These are phyloP conservation scores for Cylindrotheca closterium DNA, from an alignment of 108 stramenopile species.

Conservation along the genomic window DNA sequence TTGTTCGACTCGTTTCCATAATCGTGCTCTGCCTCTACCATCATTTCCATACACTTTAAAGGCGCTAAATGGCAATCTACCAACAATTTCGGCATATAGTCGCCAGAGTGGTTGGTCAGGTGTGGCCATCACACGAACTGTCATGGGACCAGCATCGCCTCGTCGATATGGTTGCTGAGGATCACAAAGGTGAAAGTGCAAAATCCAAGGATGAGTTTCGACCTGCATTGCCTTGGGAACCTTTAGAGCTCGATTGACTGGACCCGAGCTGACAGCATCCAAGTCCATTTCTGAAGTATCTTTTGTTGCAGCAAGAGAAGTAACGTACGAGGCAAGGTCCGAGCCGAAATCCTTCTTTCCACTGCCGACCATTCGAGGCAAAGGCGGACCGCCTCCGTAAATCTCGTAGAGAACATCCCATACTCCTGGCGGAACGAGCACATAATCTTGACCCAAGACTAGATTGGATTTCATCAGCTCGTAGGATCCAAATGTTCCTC, in stretches of 20 bases:
- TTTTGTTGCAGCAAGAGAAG: background rate
- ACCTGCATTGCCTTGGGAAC: constrained; percentile 60
- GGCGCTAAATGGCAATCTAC: constrained; percentile 60
- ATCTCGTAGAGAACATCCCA: constrained; percentile 88
- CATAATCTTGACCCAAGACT: constrained; percentile 50
- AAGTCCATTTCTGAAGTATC: constrained; percentile 20
- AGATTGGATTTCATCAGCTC: constrained; percentile 60
- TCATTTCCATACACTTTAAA: constrained; percentile 51
- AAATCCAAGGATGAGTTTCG: constrained; percentile 77
- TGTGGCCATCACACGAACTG: constrained; percentile 76
- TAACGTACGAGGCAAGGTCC: constrained; percentile 8
- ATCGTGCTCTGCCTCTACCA: constrained; percentile 64
- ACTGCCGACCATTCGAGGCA: constrained; percentile 73
- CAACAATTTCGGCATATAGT: constrained; percentile 67
- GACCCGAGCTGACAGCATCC: constrained; percentile 25
- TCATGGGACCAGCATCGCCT: constrained; percentile 75
- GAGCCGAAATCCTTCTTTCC: constrained; percentile 15
- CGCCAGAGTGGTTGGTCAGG: constrained; percentile 86
- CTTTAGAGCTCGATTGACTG: constrained; percentile 35
- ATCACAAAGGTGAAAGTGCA: constrained; percentile 81
- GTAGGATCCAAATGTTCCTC: constrained; percentile 77
- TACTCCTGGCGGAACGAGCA: constrained; percentile 74
- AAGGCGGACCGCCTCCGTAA: constrained; percentile 87
- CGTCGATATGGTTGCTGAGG: constrained; percentile 81
- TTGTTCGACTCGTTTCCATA: constrained; percentile 64